Percentiles rank a stretch among this genome's conserved stretches.
phyloP scores from a whole-genome alignment of 2,329 filamentous ascomycete species.

The Aplosporella prunicola region DNA sequence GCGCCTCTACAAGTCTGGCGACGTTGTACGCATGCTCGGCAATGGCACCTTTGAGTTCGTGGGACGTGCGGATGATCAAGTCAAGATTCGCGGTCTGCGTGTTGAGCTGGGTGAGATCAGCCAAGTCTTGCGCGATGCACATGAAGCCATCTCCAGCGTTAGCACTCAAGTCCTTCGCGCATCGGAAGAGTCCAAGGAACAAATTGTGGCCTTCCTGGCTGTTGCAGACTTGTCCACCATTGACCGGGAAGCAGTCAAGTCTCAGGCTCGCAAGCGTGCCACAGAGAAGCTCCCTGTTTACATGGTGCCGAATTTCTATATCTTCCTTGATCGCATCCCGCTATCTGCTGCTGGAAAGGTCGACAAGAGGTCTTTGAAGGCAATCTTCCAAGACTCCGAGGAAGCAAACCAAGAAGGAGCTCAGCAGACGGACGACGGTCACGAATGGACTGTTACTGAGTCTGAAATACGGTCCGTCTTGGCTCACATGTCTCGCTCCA shows the following conservation, averaged over 20 bases:
- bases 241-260: slow-evolving; percentile 14
- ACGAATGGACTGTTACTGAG: slow-evolving; percentile 45
- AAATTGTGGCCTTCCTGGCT: slow-evolving; percentile 28
- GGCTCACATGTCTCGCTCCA: slow-evolving; percentile 47
- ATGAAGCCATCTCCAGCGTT: slow-evolving; percentile 18
- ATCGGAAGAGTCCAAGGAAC: slow-evolving; percentile 19
- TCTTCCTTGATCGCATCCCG: slow-evolving; percentile 25
- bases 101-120: slow-evolving; percentile 32
- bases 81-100: slow-evolving; percentile 31
- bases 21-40: slow-evolving; percentile 28
- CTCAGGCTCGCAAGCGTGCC: slow-evolving; percentile 15
- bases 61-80: slow-evolving; percentile 30
- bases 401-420: slow-evolving; percentile 9
- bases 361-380: slow-evolving; percentile 26
- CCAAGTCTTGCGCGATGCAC: slow-evolving; percentile 18
- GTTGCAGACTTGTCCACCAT: slow-evolving; percentile 9
- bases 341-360: slow-evolving; percentile 32
- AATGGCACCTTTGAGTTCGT: slow-evolving; percentile 32
- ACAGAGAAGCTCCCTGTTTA: slow-evolving; percentile 24
- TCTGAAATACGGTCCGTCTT: slow-evolving; percentile 46
- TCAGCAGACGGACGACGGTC: slow-evolving; percentile 5
- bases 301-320: slow-evolving; percentile 29
- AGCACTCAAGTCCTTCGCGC: slow-evolving; percentile 25
- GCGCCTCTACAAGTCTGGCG: slow-evolving; percentile 30
- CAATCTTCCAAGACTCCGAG: slow-evolving; percentile 20